Base-by-base conservation (phyloP, 1,284 basidiomycete species). In the Marasmius oreades region DNA sequence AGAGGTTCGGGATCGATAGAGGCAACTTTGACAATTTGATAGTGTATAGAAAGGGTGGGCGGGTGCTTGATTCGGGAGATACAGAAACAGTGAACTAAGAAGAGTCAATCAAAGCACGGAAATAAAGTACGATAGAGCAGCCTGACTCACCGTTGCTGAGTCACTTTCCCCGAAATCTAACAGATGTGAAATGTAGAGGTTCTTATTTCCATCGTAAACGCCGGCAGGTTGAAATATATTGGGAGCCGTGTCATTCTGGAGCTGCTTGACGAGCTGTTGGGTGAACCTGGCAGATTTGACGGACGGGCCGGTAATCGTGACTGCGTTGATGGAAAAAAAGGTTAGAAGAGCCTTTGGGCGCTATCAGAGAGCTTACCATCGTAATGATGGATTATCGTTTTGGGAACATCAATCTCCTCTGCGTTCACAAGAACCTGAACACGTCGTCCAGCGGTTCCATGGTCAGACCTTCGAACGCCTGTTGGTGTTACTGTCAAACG, bases 171-270 rank as follows among this genome's bases (percentile, higher is more conserved):
- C 72, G 47, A 80, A 73, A 5, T 71, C 67, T 10, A 80, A 68
- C 39, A 23, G 20, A 52, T 24, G 34, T 4, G 37, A n/a, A 45
- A 75, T 67, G 61, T 77, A 81, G n/a, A 81, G 42, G 58, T 80
- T 82, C 66, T 81, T 81, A 1, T 77, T 68, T 2, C 79, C 80
- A 59, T 82, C 80, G 58, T 80, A 82, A 5, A 73, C 78, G 7
- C 55, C 55, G 20, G 43, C 50, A 7, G 50, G 55, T 22, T 52
- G 42, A 20, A 56, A 56, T 11, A 51, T 42, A 4, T 48, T 37
- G 10, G 39, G 26, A 5, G 37, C 20, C 6, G 24, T 43, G 22
- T 53, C 39, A 31, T 53, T 34, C 34, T 56, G 55, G 11, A 56
- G 31, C 28, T 51, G 7, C n/a, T 56, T 45, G 11, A 56, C 46